phyloP scores from a whole-genome alignment of 2,329 filamentous ascomycete genomes.

The Cordyceps javanica region DNA sequence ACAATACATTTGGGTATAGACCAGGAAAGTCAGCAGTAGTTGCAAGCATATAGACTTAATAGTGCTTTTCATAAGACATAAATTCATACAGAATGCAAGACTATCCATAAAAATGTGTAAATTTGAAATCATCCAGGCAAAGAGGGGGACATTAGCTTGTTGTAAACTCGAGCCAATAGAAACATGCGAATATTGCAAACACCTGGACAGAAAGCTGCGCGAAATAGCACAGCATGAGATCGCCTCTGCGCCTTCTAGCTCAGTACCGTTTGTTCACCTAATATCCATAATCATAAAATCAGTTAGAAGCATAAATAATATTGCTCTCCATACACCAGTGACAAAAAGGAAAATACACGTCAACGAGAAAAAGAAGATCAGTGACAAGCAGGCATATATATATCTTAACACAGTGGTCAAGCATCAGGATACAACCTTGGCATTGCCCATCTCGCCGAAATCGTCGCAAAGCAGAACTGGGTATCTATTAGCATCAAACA shows the following conservation, averaged over 20 bases:
- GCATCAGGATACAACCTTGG: background rate
- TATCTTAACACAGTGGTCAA: background rate
- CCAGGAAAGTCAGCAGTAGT: background rate
- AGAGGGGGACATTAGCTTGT: background rate
- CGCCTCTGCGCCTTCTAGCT: constrained; percentile 8
- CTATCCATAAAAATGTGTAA: background rate
- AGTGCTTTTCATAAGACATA: background rate
- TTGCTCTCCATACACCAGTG: background rate
- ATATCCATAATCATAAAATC: background rate
- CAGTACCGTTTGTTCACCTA: background rate
- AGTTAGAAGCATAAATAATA: background rate
- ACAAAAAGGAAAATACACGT: background rate
- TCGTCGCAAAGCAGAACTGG: background rate
- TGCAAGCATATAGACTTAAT: background rate
- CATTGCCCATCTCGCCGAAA: background rate
- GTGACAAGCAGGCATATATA: background rate
- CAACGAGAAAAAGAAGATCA: background rate
- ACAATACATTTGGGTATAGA: background rate
- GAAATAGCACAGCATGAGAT: background rate
- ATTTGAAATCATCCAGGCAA: background rate
- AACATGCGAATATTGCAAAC: constrained; percentile 11
- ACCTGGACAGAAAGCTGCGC: background rate
- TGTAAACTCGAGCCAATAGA: constrained; percentile 10
- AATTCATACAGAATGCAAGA: constrained; percentile 1
- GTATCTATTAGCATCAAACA: background rate